Evolutionary conservation across 345 rosid species (phyloP), one percentile per base, ranked within the genome.

Genomic region (Citropsis articulata): DNA sequence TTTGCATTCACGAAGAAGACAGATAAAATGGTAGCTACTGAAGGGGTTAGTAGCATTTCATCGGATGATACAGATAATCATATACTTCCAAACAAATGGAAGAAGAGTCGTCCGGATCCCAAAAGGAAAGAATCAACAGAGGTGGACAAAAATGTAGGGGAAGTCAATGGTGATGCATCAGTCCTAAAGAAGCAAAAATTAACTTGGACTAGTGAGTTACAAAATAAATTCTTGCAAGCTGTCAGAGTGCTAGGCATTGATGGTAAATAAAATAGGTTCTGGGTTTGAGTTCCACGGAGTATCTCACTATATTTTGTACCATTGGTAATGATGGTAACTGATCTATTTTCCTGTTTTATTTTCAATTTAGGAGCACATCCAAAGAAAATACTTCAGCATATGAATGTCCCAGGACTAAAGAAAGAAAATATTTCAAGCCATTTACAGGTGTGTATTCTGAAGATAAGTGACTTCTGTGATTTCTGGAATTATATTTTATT

Each of bases 361-460:
- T 71, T 62, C 27, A 40, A 66, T 76, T 61, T 53, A 85, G 90
- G 30, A 19, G 88, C 88, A 40, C 83, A 78, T 66, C 91, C 89
- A n/a, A 88, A 78, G 84, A 79, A 84, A 77, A 88, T 88, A 72
- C 88, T 86, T 59, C 36, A 73, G 77, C 76, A 62, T 67, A 88
- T 90, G 91, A 85, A 84, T 66, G 87, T 86, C 38, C 83, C 84
- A 4, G 87, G 83, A 31, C 81, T 88, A 19, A 88, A 19, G 73
- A 85, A 80, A 70, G 78, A 74, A 76, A 72, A 83, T 31, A 67
- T 90, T 75, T 84, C 88, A 18, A 87, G 90, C 83, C 90, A 88
- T 76, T 77, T 88, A 71, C 90, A 88, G 91, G 93, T 90, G 77
- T 71, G 77, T 79, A 30, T 21, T 33, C 68, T 22, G 2, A 10